Evolutionary conservation across 1,284 basidiomycete species (phyloP), one percentile per base, ranked within the genome.

Genomic region (Leccinum subspadiceum): DNA sequence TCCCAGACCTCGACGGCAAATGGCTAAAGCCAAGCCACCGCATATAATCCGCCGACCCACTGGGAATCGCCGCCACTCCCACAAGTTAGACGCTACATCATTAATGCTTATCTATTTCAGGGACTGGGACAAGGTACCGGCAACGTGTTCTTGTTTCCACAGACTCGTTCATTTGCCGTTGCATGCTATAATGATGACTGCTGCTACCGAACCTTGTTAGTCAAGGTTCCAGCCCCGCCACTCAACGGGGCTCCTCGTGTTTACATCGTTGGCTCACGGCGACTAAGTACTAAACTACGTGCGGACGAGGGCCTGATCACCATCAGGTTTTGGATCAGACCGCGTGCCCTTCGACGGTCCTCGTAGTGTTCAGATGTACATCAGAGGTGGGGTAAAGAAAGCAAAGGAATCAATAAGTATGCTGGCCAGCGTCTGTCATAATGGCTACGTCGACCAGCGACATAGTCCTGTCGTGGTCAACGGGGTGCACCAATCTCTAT

Each of bases 1-100:
- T 84, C 53, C 65, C 75, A 1, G 79, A 77, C 15, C 64, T 82
- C 10, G 73, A 75, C 51, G 82, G 80, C 24, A 65, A 63, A 39
- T 82, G 79, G 81, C 59, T 77, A 24, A 71, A 53, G 53, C 52
- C 70, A 15, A 62, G 33, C 59, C 59, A 61, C 48, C 62, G 31
- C 37, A 44, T 44, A 57, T 52, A 55, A 57, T 51, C 37, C 66
- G 60, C 57, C 61, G 55, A 68, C 51, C 35, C n/a, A 10, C 17
- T 44, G 22, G 50, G 9, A 58, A 10, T 35, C 35, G 41, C 39
- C 6, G n/a, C 6, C 48, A 17, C 48, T 60, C 62, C 49, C 51
- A 63, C 50, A 24, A 53, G 46, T 58, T 33, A 26, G 29, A 22
- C 13, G 31, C 51, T 24, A n/a, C 33, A 24, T 41, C 53, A 49